Evolutionary conservation across 495 filamentous ascomycete species (phyloP).

Genomic region (Elaphomyces granulatus): DNA sequence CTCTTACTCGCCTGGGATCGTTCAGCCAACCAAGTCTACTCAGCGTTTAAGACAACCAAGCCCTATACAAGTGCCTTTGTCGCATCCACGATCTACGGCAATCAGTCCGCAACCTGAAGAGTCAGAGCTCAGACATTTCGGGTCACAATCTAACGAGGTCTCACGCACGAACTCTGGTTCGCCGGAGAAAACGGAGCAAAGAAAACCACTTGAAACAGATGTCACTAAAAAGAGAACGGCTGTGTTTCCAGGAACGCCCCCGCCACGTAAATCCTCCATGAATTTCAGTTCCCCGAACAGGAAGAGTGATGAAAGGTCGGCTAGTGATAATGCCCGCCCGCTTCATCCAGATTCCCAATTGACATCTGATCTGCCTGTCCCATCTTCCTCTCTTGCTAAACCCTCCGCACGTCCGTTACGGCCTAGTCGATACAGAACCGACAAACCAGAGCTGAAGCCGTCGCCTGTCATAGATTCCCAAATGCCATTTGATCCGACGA

Average conservation of each 20-base stretch:
- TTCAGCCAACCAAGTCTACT: slow-evolving; percentile 43
- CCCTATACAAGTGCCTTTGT: slow-evolving; percentile 45
- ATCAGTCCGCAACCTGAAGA: slow-evolving; percentile 49
- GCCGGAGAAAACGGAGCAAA: no score
- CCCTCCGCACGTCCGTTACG: no score
- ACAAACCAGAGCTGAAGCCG: slow-evolving; percentile 45
- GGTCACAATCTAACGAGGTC: neutral
- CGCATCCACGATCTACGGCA: slow-evolving; percentile 32
- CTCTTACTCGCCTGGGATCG: slow-evolving; percentile 79
- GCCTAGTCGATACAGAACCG: slow-evolving; percentile 71
- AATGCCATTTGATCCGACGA: slow-evolving; percentile 13
- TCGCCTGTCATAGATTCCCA: slow-evolving; percentile 63
- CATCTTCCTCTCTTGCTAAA: no score
- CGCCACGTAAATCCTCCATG: slow-evolving; percentile 48
- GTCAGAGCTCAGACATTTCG: slow-evolving; percentile 34
- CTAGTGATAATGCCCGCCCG: no score
- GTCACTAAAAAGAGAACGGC: slow-evolving; percentile 27
- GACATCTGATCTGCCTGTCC: slow-evolving; percentile 14
- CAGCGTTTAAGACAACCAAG: slow-evolving; percentile 48
- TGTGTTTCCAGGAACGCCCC: slow-evolving; percentile 43
- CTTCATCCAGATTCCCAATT: no score
- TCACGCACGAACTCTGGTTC: neutral
- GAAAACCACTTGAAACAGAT: slow-evolving; percentile 34
- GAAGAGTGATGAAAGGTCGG: no score
- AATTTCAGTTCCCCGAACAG: slow-evolving; percentile 27